Base-by-base conservation (phyloP, 139 green algal genomes). In the Picochlorum sp. region DNA sequence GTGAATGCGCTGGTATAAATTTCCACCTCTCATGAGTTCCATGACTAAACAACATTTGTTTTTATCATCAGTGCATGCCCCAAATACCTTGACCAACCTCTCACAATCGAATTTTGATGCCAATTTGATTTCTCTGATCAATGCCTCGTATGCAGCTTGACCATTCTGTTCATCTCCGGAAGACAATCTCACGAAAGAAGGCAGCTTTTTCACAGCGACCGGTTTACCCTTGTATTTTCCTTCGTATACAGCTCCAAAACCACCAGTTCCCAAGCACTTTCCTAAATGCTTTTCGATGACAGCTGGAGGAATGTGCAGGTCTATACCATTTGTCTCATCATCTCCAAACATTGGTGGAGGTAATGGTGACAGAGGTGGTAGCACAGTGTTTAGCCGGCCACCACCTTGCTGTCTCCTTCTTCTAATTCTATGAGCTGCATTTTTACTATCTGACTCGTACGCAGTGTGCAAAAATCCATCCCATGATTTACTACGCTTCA, bases 121-220 rank as follows among this genome's bases (percentile, higher is more conserved):
- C 30, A 92, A 74, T 58, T 83, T 63, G 4, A 90, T 80, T 76
- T 92, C 85, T 38, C 77, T 73, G 18, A 84, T 32, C 37, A 92
- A 71, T 0, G 78, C 81, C 10, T 75, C 56, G 23, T 75, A 76
- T 20, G 68, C 60, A 28, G 49, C 41, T n/a, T 72, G 45, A 18
- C 30, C 49, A 44, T 34, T 54, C 7, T 58, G 37, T 65, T 62
- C 54, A 18, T 64, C 73, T 2, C 44, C 3, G 13, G 28, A 14
- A 71, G 26, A 15, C 41, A 49, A 90, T 91, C 8, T 89, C 80
- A 28, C 28, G 24, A 77, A 54, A 34, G 58, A 49, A 13, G 69
- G 69, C 64, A 90, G 62, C 56, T 75, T 72, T 80, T 92, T 92
- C 6, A 92, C 85, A 11, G 85, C 85, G 30, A 92, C 87, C 13